A percentile compares a stretch with the other conserved stretches of the same genome.
phyloP scores from a whole-genome alignment of 306 rosid genomes.

The Ceratonia siliqua region DNA sequence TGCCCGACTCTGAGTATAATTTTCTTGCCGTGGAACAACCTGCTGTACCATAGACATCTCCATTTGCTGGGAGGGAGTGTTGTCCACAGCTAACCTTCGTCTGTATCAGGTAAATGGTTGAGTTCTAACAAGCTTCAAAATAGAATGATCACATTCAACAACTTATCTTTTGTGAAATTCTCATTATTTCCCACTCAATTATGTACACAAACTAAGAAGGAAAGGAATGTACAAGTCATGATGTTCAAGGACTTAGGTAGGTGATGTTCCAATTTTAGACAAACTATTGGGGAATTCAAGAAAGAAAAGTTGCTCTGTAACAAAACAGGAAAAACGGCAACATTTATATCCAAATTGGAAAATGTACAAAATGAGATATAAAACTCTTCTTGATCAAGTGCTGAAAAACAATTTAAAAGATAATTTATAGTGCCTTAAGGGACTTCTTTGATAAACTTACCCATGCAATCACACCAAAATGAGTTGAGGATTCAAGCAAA shows the following conservation, averaged over 20 bases:
- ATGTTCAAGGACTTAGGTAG: background rate
- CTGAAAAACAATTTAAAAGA: too few relatives aligned
- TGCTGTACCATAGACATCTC: slow-evolving; percentile 96
- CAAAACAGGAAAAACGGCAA: background rate
- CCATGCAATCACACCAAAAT: too few relatives aligned
- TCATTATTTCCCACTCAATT: background rate
- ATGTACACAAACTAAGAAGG: background rate
- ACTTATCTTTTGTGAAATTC: slow-evolving; percentile 14
- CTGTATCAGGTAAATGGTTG: slow-evolving; percentile 45
- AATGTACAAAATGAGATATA: too few relatives aligned
- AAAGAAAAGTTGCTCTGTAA: background rate
- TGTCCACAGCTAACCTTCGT: slow-evolving; percentile 86
- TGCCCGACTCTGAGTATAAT: slow-evolving; percentile 68
- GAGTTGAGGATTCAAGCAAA: too few relatives aligned
- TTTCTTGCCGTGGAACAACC: slow-evolving; percentile 85
- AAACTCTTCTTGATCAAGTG: too few relatives aligned
- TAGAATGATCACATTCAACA: slow-evolving; percentile 15
- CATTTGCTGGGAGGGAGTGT: slow-evolving; percentile 87
- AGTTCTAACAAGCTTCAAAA: background rate
- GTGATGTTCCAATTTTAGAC: background rate
- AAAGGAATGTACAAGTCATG: background rate
- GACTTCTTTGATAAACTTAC: too few relatives aligned
- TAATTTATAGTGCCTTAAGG: too few relatives aligned
- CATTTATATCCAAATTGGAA: too few relatives aligned
- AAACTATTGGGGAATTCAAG: background rate